A percentile compares a stretch with the other conserved stretches of the same genome.
These are phyloP conservation scores for Arthrobotrys pseudoclavata DNA, from an alignment of 2,329 filamentous ascomycete species.

Conservation along the genomic window DNA sequence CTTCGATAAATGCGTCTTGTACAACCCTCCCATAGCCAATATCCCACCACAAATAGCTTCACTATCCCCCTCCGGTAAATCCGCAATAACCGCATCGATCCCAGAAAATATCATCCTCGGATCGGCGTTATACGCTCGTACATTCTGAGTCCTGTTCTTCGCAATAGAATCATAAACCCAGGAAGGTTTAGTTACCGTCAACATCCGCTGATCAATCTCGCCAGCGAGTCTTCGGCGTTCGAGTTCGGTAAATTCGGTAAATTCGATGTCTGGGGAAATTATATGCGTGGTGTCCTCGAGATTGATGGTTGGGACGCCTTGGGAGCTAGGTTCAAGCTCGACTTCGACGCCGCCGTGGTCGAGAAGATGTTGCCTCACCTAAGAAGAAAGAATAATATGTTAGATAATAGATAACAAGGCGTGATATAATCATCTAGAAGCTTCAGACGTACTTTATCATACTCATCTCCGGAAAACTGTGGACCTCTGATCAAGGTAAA, in stretches of 20 bases:
- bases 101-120: constrained; percentile 90
- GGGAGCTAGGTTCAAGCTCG: constrained; percentile 59
- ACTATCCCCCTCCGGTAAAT: constrained; percentile 86
- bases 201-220: constrained; percentile 69
- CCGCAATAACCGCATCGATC: constrained; percentile 83
- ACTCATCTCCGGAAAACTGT: constrained; percentile 51
- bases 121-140: constrained; percentile 89
- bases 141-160: constrained; percentile 79
- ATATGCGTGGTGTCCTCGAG: constrained; percentile 74
- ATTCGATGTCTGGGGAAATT: constrained; percentile 85
- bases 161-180: constrained; percentile 82
- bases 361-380: constrained; percentile 66
- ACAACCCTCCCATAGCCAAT: constrained; percentile 87
- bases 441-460: constrained; percentile 44
- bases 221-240: constrained; percentile 71
- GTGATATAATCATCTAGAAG: background rate
- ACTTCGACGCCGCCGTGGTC: constrained; percentile 65
- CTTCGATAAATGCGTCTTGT: constrained; percentile 78
- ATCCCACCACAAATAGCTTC: constrained; percentile 93
- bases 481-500: constrained; percentile 57
- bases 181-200: constrained; percentile 83
- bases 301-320: constrained; percentile 62
- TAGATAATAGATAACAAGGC: constrained; percentile 10
- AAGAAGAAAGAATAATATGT: constrained; percentile 47
- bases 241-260: constrained; percentile 84